Conservation (phyloP, 2,329 filamentous ascomycete genomes). For the Ilyonectria mors-panacis region DNA sequence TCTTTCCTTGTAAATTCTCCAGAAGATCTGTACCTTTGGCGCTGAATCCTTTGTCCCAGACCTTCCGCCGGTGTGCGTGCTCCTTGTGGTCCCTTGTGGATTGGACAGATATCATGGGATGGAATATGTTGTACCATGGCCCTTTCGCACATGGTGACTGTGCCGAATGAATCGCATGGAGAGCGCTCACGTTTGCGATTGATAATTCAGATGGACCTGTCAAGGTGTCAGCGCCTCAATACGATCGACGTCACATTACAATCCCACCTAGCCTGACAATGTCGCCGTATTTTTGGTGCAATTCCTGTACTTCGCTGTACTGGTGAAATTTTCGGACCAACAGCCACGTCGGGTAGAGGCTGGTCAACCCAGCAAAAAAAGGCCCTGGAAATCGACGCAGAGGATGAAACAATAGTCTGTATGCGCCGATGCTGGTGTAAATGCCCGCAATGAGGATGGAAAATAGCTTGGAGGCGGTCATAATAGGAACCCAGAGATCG, state of each 20-base stretch:
- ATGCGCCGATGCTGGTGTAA: slow-evolving; percentile 5
- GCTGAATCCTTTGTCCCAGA: slow-evolving; percentile 5
- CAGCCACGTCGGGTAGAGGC: neutral
- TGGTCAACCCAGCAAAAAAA: slow-evolving; percentile 4
- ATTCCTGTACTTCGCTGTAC: neutral
- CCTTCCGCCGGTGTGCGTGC: slow-evolving; percentile 1
- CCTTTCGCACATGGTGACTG: neutral
- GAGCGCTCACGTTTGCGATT: neutral
- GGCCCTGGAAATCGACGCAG: slow-evolving; percentile 20
- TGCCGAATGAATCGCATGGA: neutral
- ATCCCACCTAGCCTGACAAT: slow-evolving; percentile 17
- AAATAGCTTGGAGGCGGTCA: neutral
- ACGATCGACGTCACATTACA: neutral
- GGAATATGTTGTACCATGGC: neutral
- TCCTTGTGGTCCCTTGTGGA: neutral
- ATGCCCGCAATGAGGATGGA: neutral
- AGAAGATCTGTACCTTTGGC: neutral
- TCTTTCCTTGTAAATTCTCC: no score
- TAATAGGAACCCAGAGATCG: neutral
- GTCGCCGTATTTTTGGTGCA: slow-evolving; percentile 18
- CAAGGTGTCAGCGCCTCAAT: neutral
- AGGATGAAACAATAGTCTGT: slow-evolving; percentile 8
- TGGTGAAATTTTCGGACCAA: slow-evolving; percentile 2
- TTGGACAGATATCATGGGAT: neutral
- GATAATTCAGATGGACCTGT: slow-evolving; percentile 6